Evolutionary conservation across 2,329 filamentous ascomycete species (phyloP).

Genomic region (Teratosphaeria pseudoeucalypti): DNA sequence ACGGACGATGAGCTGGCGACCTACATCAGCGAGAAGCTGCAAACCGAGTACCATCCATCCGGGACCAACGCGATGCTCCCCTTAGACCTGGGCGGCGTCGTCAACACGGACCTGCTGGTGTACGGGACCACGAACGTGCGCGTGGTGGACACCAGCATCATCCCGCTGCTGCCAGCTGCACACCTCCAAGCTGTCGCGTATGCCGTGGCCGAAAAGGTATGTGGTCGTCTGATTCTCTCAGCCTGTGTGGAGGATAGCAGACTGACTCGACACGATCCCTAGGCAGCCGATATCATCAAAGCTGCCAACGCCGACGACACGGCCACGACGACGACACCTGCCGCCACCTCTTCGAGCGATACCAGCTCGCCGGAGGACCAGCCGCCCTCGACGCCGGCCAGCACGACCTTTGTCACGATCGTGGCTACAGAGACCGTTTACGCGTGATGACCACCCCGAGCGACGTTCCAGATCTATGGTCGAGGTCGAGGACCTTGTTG

Average conservation of each 20-base stretch:
- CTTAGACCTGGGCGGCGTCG: conserved; percentile 39
- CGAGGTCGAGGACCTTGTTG: neutral
- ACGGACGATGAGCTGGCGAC: conserved; percentile 18
- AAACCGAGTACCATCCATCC: conserved; percentile 41
- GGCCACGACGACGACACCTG: neutral
- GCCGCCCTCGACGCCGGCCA: neutral
- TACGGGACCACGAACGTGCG: conserved; percentile 36
- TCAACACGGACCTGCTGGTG: conserved; percentile 34
- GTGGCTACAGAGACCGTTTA: conserved; percentile 7
- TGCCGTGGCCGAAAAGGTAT: conserved; percentile 29
- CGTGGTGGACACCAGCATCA: conserved; percentile 37
- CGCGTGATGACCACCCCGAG: neutral
- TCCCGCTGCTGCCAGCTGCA: conserved; percentile 34
- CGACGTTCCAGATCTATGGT: neutral
- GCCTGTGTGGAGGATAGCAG: conserved; percentile 13
- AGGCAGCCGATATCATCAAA: conserved; percentile 39
- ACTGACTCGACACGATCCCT: neutral
- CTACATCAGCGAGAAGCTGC: conserved; percentile 19
- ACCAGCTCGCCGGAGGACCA: neutral
- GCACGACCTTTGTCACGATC: conserved; percentile 6
- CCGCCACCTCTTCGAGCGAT: neutral
- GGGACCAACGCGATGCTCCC: conserved; percentile 45
- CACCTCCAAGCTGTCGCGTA: conserved; percentile 25
- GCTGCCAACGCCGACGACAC: conserved; percentile 7
- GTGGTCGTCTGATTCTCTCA: neutral